phyloP scores from a whole-genome alignment of 768 basidiomycete genomes.

The Psilocybe subaeruginosa region DNA sequence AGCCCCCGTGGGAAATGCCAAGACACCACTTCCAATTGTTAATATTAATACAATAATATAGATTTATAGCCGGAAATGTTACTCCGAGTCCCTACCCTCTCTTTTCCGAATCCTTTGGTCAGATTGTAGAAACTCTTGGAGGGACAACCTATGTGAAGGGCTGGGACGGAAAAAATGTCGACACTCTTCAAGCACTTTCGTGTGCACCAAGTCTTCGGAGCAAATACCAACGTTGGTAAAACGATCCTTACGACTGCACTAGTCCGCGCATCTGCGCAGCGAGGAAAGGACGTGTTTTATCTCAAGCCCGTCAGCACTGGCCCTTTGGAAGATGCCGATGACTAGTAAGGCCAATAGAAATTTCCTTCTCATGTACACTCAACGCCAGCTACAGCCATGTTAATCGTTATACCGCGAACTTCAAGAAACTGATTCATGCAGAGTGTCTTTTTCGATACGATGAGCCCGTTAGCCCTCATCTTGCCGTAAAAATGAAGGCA shows the following conservation, averaged over 20 bases:
- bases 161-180: constrained; percentile 55
- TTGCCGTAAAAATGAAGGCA: constrained; percentile 66
- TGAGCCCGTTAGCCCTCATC: constrained; percentile 92
- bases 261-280: constrained; percentile 71
- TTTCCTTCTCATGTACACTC: background rate
- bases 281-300: constrained; percentile 59
- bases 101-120: background rate
- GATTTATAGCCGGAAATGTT: background rate
- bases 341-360: constrained; percentile 52
- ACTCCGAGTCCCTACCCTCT: background rate
- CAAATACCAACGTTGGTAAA: constrained; percentile 96
- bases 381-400: constrained; percentile 58
- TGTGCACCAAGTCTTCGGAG: constrained; percentile 91
- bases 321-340: constrained; percentile 77
- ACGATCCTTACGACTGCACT: constrained; percentile 89
- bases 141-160: background rate
- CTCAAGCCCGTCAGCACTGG: constrained; percentile 95
- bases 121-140: background rate
- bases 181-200: constrained; percentile 85
- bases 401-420: constrained; percentile 45
- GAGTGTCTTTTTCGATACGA: constrained; percentile 83
- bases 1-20: too few species aligned
- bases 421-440: constrained; percentile 46
- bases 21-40: too few species aligned
- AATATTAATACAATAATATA: too few species aligned